phyloP scores from a whole-genome alignment of 176 grass and related monocot species.

The Pharus latifolius region DNA sequence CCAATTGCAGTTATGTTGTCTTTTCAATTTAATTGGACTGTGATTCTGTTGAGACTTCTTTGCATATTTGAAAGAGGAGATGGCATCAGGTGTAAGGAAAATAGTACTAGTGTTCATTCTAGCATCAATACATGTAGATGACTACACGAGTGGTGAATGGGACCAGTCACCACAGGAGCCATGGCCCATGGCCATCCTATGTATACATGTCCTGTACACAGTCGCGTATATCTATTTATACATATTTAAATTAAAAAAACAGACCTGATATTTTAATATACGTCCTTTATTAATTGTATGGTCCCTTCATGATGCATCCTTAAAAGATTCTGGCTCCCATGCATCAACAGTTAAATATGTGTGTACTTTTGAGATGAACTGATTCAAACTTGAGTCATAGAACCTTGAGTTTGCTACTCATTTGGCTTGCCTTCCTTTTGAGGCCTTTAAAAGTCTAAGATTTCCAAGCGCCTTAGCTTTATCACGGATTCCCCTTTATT shows the following conservation, averaged over 20 bases:
- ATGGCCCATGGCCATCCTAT: not conserved
- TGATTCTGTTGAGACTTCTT: conserved; percentile 24
- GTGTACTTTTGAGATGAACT: not conserved
- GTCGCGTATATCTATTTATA: not conserved
- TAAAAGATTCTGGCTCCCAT: not conserved
- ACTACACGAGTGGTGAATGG: not conserved
- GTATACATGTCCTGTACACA: not conserved
- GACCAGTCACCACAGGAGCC: not conserved
- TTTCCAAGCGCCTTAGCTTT: conserved; percentile 41
- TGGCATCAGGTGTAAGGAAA: conserved; percentile 16
- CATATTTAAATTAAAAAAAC: conserved; percentile 2
- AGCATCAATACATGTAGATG: not conserved
- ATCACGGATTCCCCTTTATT: conserved; percentile 38
- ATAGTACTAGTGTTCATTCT: conserved; percentile 12
- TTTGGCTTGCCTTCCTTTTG: conserved; percentile 38
- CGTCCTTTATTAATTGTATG: not conserved
- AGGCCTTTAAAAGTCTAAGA: conserved; percentile 42
- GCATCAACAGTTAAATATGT: not conserved
- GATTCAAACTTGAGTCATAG: conserved; percentile 38
- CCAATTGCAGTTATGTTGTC: not conserved
- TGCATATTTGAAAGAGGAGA: conserved; percentile 10
- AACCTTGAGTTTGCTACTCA: conserved; percentile 29
- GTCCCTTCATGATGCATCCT: not conserved
- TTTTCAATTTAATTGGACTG: conserved; percentile 20
- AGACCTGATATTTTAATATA: conserved; percentile 24